phyloP scores from a whole-genome alignment of 2,329 filamentous ascomycete genomes.

The Aspergillus nomiae region DNA sequence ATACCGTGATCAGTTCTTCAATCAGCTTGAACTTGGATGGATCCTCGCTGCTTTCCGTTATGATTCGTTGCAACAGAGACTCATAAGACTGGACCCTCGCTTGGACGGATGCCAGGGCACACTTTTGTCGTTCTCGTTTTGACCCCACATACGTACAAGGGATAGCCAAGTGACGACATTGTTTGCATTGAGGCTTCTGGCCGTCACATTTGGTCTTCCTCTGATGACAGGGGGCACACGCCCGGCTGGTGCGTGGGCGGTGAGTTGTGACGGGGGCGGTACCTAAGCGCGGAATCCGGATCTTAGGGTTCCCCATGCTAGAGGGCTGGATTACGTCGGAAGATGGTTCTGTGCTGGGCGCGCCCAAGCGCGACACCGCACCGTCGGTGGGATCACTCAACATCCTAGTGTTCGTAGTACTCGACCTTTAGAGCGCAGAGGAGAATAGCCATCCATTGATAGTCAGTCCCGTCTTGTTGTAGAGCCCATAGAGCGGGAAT shows the following conservation, averaged over 20 bases:
- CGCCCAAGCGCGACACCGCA: background rate
- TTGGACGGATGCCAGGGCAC: constrained; percentile 12
- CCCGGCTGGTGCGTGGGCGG: constrained; percentile 16
- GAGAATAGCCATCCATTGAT: background rate
- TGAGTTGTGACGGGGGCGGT: background rate
- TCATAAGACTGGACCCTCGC: constrained; percentile 15
- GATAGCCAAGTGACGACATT: constrained; percentile 11
- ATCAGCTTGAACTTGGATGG: constrained; percentile 6
- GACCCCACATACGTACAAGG: constrained; percentile 18
- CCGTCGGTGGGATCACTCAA: background rate
- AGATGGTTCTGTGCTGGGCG: background rate
- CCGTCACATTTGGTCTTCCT: constrained; percentile 26
- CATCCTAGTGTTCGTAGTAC: background rate
- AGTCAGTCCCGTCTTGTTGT: background rate
- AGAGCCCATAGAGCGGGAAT: background rate
- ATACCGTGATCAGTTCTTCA: constrained; percentile 13
- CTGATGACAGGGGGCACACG: constrained; percentile 19
- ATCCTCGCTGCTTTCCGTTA: constrained; percentile 6
- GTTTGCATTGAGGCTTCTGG: constrained; percentile 16
- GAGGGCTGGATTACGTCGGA: background rate
- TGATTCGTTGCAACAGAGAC: constrained; percentile 18
- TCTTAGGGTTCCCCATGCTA: background rate
- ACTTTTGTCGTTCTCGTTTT: constrained; percentile 18
- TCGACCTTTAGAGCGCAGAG: background rate
- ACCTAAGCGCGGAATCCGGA: constrained; percentile 3